These are phyloP conservation scores for Pyrenophora graminea DNA, from an alignment of 2,329 filamentous ascomycete genomes.

Conservation along the genomic window DNA sequence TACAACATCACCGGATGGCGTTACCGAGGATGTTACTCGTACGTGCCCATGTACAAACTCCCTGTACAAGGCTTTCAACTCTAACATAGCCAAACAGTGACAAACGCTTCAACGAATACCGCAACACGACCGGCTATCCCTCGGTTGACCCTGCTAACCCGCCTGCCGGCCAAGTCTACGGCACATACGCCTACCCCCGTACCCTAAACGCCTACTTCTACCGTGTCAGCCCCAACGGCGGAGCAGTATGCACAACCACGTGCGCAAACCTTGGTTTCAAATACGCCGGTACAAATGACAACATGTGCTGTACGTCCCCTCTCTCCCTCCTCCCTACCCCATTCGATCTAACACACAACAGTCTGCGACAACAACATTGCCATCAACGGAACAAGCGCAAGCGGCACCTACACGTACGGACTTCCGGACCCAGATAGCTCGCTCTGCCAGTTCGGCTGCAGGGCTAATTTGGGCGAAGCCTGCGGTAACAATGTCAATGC, in stretches of 20 bases:
- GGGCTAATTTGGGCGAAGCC: not conserved
- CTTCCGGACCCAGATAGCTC: not conserved
- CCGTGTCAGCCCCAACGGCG: constrained; percentile 7
- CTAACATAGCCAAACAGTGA: not conserved
- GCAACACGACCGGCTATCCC: not conserved
- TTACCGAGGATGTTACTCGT: constrained; percentile 27
- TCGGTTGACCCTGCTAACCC: not conserved
- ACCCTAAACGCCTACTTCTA: constrained; percentile 10
- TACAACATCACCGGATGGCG: constrained; percentile 11
- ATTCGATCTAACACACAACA: not conserved
- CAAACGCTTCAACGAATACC: not conserved
- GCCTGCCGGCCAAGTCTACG: not conserved
- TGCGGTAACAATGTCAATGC: not conserved
- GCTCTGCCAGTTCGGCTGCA: not conserved
- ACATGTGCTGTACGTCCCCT: constrained; percentile 19
- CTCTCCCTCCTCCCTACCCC: not conserved
- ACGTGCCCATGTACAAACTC: not conserved
- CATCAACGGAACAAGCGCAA: not conserved
- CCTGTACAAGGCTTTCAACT: not conserved
- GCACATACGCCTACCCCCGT: not conserved
- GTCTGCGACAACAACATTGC: constrained; percentile 2
- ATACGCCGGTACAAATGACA: constrained; percentile 19
- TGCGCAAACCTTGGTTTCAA: constrained; percentile 9
- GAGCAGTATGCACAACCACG: constrained; percentile 1
- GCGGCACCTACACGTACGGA: not conserved